A percentile compares a stretch with the other conserved stretches of the same genome.
These are phyloP conservation scores for Dothiorella sarmentorum DNA, from an alignment of 2,329 filamentous ascomycete species.

Conservation along the genomic window DNA sequence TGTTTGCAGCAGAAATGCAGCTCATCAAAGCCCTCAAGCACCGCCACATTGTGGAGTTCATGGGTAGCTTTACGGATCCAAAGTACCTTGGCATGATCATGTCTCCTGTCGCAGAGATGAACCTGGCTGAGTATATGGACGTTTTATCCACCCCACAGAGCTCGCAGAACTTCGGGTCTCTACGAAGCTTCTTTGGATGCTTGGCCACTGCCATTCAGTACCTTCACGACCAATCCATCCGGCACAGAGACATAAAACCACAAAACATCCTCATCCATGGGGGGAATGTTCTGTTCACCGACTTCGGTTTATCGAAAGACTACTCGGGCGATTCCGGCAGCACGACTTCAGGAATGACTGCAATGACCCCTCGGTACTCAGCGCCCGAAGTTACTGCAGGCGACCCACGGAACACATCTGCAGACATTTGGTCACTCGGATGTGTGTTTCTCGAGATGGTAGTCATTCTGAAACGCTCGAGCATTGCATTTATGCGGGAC, in stretches of 20 bases:
- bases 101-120: conserved; percentile 37
- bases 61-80: conserved; percentile 34
- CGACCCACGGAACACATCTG: conserved; percentile 21
- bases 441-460: conserved; percentile 25
- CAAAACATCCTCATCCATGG: conserved; percentile 25
- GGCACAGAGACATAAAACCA: conserved; percentile 27
- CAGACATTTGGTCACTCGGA: conserved; percentile 26
- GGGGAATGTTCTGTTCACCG: conserved; percentile 23
- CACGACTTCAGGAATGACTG: conserved; percentile 21
- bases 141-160: neutral
- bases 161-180: conserved; percentile 23
- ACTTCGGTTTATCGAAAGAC: conserved; percentile 28
- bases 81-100: conserved; percentile 31
- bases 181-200: conserved; percentile 35
- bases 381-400: conserved; percentile 23
- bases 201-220: conserved; percentile 30
- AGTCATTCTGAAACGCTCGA: neutral
- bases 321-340: conserved; percentile 5
- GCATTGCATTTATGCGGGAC: no score
- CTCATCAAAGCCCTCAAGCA: conserved; percentile 30
- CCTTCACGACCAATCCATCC: conserved; percentile 23
- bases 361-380: conserved; percentile 21
- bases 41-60: conserved; percentile 28
- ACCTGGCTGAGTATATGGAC: conserved; percentile 32
- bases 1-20: conserved; percentile 28